These are phyloP conservation scores for Citrullus colocynthis DNA, from an alignment of 306 rosid species.

Conservation along the genomic window DNA sequence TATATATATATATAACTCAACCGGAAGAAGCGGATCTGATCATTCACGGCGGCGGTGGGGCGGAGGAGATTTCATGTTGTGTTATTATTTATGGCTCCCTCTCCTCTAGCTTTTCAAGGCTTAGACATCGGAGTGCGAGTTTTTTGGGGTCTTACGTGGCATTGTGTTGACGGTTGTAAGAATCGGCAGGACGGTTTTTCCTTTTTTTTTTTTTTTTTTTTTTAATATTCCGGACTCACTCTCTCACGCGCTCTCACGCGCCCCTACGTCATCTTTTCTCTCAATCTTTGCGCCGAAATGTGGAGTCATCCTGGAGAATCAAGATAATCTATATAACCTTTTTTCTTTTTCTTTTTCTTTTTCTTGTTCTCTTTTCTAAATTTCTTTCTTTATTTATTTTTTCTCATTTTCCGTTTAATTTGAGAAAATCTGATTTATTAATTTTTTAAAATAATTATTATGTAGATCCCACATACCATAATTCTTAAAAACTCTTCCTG, in stretches of 20 bases:
- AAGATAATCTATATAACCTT: no score
- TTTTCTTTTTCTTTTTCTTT: no score
- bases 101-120: conserved; percentile 21
- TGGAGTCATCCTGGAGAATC: no score
- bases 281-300: neutral
- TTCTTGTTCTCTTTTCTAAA: no score
- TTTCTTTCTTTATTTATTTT: no score
- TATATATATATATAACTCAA: neutral
- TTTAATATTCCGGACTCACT: neutral
- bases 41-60: neutral
- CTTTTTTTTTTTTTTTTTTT: no score
- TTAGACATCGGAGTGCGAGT: conserved; percentile 2
- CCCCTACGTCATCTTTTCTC: neutral
- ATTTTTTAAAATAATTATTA: no score
- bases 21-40: conserved; percentile 24
- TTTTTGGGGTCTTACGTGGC: conserved; percentile 41
- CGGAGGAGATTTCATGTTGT: neutral
- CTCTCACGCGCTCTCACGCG: neutral
- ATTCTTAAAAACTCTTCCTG: no score
- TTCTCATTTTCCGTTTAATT: no score
- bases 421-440: no score
- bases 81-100: no score
- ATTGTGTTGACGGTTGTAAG: conserved; percentile 11
- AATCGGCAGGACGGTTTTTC: conserved; percentile 26
- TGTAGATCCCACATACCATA: no score